A percentile compares a stretch with the other conserved stretches of the same genome.
Evolutionary conservation across 164 flowering plant genomes (phyloP).

Genomic region (Aristolochia contorta): DNA sequence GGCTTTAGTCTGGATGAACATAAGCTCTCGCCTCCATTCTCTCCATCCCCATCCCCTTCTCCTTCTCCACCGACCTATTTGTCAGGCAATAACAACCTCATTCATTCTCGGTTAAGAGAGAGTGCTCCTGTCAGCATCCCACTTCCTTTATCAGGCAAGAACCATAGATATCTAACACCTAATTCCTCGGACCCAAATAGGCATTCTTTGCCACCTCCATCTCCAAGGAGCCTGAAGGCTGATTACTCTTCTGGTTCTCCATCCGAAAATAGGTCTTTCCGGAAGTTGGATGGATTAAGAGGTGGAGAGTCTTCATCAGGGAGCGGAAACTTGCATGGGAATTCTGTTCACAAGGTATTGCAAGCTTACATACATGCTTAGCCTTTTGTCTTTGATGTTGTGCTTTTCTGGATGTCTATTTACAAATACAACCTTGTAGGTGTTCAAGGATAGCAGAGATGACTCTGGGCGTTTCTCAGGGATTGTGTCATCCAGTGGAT

Average conservation of each 20-base stretch:
- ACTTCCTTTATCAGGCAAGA: constrained; percentile 36
- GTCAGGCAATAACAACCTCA: constrained; percentile 16
- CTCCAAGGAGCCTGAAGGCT: constrained; percentile 52
- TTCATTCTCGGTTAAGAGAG: constrained; percentile 34
- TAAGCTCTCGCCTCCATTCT: constrained; percentile 79
- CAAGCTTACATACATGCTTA: neutral
- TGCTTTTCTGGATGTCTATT: neutral
- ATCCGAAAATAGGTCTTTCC: constrained; percentile 49
- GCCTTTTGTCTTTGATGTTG: neutral
- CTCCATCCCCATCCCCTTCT: constrained; percentile 67
- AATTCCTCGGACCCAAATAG: constrained; percentile 67
- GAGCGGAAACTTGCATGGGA: constrained; percentile 21
- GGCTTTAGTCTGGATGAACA: constrained; percentile 47
- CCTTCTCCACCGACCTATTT: constrained; percentile 38
- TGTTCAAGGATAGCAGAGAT: constrained; percentile 44
- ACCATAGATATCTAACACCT: constrained; percentile 46
- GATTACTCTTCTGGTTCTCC: constrained; percentile 63
- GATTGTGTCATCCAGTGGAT: constrained; percentile 65
- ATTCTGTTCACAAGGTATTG: constrained; percentile 53
- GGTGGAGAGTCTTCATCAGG: constrained; percentile 40
- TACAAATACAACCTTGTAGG: constrained; percentile 18
- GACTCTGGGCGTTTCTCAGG: constrained; percentile 81
- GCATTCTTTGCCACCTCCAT: constrained; percentile 69
- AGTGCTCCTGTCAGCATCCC: constrained; percentile 86
- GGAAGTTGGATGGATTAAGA: constrained; percentile 42